These are phyloP conservation scores for Urostyla sp. DNA, from an alignment of 73 alveolate species.

Conservation along the genomic window DNA sequence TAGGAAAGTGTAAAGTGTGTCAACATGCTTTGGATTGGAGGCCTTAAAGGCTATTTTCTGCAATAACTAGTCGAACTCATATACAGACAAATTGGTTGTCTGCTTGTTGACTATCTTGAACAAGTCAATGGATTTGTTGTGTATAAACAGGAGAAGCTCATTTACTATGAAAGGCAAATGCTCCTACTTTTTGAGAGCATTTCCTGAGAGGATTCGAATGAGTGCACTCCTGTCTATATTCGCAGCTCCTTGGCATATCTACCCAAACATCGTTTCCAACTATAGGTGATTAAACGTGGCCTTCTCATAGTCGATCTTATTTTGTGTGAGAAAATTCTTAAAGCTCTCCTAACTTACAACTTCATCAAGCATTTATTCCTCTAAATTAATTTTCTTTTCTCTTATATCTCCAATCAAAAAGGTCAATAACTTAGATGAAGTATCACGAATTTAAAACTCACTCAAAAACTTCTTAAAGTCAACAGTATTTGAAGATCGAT, in stretches of 20 bases:
- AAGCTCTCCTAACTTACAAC: no score
- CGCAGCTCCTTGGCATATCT: no score
- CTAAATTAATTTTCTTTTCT: no score
- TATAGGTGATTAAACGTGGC: no score
- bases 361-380: no score
- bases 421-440: not conserved
- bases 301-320: no score
- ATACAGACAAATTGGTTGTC: slow-evolving; percentile 18
- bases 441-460: not conserved
- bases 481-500: not conserved
- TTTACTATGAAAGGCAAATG: slow-evolving; percentile 38
- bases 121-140: slow-evolving; percentile 26
- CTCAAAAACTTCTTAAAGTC: slow-evolving; percentile 1
- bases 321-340: no score
- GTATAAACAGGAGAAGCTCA: slow-evolving; percentile 19
- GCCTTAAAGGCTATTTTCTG: slow-evolving; percentile 17
- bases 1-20: not conserved
- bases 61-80: not conserved
- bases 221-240: slow-evolving; percentile 29
- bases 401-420: no score
- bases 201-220: not conserved
- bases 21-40: slow-evolving; percentile 16
- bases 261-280: no score
- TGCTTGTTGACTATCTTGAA: slow-evolving; percentile 21
- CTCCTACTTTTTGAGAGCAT: not conserved